A percentile compares a stretch with the other conserved stretches of the same genome.
Evolutionary conservation across 2,329 filamentous ascomycete genomes (phyloP).

Genomic region (Arachnopeziza araneosa): DNA sequence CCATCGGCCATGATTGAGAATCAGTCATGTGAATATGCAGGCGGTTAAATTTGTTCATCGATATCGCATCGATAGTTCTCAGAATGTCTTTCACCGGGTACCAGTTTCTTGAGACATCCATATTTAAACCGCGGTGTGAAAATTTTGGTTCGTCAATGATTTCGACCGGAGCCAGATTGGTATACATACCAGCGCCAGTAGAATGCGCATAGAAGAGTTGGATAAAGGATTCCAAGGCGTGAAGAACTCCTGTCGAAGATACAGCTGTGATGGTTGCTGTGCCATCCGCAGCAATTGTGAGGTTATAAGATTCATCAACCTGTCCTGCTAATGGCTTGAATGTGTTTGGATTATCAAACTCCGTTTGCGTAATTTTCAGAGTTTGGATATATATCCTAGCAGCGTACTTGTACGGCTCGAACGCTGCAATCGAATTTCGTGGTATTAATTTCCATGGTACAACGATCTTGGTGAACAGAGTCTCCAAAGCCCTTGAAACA

Average conservation of each 20-base stretch:
- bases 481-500: conserved; percentile 53
- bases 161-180: conserved; percentile 60
- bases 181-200: conserved; percentile 55
- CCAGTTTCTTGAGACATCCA: conserved; percentile 72
- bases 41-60: conserved; percentile 78
- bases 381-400: conserved; percentile 47
- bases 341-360: conserved; percentile 44
- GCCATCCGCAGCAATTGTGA: conserved; percentile 54
- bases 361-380: conserved; percentile 58
- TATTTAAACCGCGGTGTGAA: conserved; percentile 69
- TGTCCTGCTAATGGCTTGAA: conserved; percentile 57
- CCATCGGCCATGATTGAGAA: conserved; percentile 79
- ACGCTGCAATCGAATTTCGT: conserved; percentile 49
- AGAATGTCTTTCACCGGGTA: conserved; percentile 49
- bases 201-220: conserved; percentile 77
- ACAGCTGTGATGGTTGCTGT: conserved; percentile 57
- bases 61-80: conserved; percentile 68
- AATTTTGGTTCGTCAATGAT: conserved; percentile 73
- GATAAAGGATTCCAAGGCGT: conserved; percentile 69
- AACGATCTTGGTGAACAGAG: conserved; percentile 63
- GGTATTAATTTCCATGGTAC: conserved; percentile 74
- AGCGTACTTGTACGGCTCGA: conserved; percentile 51
- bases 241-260: conserved; percentile 63
- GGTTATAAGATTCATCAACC: conserved; percentile 70
- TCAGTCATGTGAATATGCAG: conserved; percentile 80